Percentiles rank a stretch among this genome's conserved stretches.
Evolutionary conservation across 805 yeast genomes (phyloP).

Genomic region (Yamadazyma scolyti): DNA sequence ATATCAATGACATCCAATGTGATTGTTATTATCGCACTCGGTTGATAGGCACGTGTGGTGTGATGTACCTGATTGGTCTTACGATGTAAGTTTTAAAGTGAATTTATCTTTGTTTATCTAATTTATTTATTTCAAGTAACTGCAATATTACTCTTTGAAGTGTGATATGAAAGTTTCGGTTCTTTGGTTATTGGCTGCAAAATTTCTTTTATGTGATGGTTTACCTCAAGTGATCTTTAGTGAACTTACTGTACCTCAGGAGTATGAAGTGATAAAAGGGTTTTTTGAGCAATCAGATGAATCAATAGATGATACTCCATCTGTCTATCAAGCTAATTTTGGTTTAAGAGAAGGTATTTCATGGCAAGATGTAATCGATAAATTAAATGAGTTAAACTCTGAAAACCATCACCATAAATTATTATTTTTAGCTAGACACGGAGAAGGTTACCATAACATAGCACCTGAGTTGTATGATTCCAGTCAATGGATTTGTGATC

Average conservation of each 20-base stretch:
- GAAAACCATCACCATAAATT: slow-evolving; percentile 16
- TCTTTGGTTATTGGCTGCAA: too few relatives aligned
- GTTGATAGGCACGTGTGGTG: too few relatives aligned
- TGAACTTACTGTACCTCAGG: slow-evolving; percentile 6
- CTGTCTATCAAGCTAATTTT: slow-evolving; percentile 13
- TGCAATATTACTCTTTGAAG: too few relatives aligned
- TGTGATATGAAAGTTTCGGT: too few relatives aligned
- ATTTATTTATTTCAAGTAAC: too few relatives aligned
- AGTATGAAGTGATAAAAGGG: slow-evolving; percentile 11
- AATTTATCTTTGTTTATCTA: too few relatives aligned
- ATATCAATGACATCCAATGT: too few relatives aligned
- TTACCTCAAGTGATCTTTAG: too few relatives aligned
- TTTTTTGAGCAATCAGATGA: slow-evolving; percentile 17
- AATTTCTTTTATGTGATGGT: too few relatives aligned
- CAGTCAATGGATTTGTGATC: slow-evolving; percentile 23
- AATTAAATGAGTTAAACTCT: slow-evolving; percentile 11
- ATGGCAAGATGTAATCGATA: slow-evolving; percentile 19
- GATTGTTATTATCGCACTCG: too few relatives aligned
- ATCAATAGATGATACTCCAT: slow-evolving; percentile 13
- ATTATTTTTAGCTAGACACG: slow-evolving; percentile 29
- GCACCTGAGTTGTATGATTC: slow-evolving; percentile 14
- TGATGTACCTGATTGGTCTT: too few relatives aligned
- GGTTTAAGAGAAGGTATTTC: slow-evolving; percentile 17
- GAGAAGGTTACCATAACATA: slow-evolving; percentile 31
- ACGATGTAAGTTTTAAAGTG: too few relatives aligned